Percentiles rank a stretch among this genome's conserved stretches.
phyloP scores from a whole-genome alignment of 495 filamentous ascomycete genomes.

The Letharia columbiana region DNA sequence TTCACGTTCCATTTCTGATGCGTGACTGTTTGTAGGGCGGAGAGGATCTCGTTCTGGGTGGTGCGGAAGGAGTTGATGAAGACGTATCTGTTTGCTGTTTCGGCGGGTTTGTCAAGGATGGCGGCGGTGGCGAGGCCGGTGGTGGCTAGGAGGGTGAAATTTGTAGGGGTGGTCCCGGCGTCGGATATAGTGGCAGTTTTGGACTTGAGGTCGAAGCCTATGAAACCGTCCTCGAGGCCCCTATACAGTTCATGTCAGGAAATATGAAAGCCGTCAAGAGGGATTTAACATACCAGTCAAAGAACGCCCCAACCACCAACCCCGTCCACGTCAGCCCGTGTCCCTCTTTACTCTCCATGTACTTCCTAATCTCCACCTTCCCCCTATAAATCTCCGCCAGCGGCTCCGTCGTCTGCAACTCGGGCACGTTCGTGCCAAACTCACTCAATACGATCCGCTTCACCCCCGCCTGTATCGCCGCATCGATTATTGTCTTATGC shows the following conservation, averaged over 20 bases:
- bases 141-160: conserved; percentile 34
- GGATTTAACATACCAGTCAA: conserved; percentile 39
- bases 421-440: conserved; percentile 35
- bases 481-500: conserved; percentile 43
- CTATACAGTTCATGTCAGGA: conserved; percentile 9
- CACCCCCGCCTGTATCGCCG: conserved; percentile 42
- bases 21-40: conserved; percentile 36
- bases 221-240: conserved; percentile 35
- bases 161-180: conserved; percentile 33
- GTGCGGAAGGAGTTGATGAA: conserved; percentile 39
- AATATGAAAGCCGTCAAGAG: not conserved
- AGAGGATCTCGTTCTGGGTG: conserved; percentile 40
- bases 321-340: conserved; percentile 41
- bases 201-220: conserved; percentile 37
- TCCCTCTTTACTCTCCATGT: conserved; percentile 38
- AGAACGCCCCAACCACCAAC: conserved; percentile 41
- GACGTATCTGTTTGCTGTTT: conserved; percentile 42
- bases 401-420: conserved; percentile 23
- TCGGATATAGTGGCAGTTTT: conserved; percentile 41
- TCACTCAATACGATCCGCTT: conserved; percentile 48
- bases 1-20: conserved; percentile 35
- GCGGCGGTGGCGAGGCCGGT: conserved; percentile 36
- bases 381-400: conserved; percentile 35
- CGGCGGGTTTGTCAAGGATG: conserved; percentile 32
- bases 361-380: conserved; percentile 39